Evolutionary conservation across 108 stramenopile genomes (phyloP), one percentile per base, ranked within the genome.

Genomic region (Nitzschia sp.): DNA sequence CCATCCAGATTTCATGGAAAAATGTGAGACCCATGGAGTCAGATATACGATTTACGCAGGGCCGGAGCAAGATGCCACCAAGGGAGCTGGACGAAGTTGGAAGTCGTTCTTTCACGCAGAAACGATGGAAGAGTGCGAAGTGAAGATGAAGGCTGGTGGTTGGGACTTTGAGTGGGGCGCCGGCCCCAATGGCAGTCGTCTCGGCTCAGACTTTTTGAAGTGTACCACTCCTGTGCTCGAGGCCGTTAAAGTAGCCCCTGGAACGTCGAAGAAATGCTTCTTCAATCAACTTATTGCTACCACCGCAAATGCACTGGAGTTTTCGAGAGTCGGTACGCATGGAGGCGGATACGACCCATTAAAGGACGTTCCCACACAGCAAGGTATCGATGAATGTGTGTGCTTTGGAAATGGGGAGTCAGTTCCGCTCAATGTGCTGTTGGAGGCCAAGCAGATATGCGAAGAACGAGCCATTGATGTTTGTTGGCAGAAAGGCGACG

Each of bases 261-360:
- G 69, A 47, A 69, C 68, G 19, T 27, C 48, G 2, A 74, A 74
- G 27, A 74, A 74, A 25, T 67, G 66, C n/a, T 74, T 74, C 22
- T 74, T 74, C 50, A 74, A 74, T 61, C 73, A 74, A 35, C 58
- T 74, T 3, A 67, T 74, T 67, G 73, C 73, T 1, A 74, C 73
- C 19, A 60, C 50, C n/a, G 73, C 73, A 0, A 74, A 74, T 61
- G 73, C 73, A 0, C 32, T 74, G 19, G 73, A 74, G 22, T 74
- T 74, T 30, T 66, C 63, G 16, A 58, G 53, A 29, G 58, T 74
- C n/a, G 73, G 73, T 11, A 36, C 2, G 1, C 19, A 21, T 17
- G 66, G 71, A 54, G 71, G 61, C 28, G 73, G 66, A 36, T 66
- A 67, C 25, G 52, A 74, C 44, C 66, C 73, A 19, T 31, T 74